Evolutionary conservation across 106 monocot species (phyloP).

Genomic region (Phalaenopsis equestris): DNA sequence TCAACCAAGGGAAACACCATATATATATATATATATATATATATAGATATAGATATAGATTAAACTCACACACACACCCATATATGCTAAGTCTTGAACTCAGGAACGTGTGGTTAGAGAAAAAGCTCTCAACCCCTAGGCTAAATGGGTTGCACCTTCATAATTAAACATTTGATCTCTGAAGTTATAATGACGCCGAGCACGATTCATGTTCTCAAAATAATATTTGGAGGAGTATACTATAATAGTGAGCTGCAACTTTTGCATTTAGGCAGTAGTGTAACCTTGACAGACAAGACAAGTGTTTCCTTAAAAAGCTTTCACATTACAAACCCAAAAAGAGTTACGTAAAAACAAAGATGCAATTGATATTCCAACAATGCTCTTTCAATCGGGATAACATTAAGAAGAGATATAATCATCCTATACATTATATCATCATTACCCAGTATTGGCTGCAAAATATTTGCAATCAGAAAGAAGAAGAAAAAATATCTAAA

Average conservation of each 20-base stretch:
- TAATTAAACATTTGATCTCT: neutral
- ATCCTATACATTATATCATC: neutral
- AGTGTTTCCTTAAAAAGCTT: neutral
- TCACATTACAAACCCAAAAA: neutral
- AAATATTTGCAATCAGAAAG: neutral
- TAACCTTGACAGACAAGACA: neutral
- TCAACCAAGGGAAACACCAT: too few species aligned
- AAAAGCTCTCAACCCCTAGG: too few species aligned
- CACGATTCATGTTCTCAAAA: too few species aligned
- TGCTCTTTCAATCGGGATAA: neutral
- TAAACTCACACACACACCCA: too few species aligned
- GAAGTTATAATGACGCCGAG: too few species aligned
- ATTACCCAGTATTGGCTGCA: neutral
- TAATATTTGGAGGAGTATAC: too few species aligned
- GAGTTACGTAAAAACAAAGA: neutral
- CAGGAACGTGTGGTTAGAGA: too few species aligned
- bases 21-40: too few species aligned
- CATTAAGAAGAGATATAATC: neutral
- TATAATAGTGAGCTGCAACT: neutral
- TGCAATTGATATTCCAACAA: neutral
- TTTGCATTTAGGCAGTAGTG: neutral
- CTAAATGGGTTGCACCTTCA: neutral
- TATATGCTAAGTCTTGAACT: too few species aligned
- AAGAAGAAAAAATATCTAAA: neutral
- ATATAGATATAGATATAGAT: too few species aligned